These are phyloP conservation scores for Moricandia arvensis DNA, from an alignment of 345 rosid genomes.

Conservation along the genomic window DNA sequence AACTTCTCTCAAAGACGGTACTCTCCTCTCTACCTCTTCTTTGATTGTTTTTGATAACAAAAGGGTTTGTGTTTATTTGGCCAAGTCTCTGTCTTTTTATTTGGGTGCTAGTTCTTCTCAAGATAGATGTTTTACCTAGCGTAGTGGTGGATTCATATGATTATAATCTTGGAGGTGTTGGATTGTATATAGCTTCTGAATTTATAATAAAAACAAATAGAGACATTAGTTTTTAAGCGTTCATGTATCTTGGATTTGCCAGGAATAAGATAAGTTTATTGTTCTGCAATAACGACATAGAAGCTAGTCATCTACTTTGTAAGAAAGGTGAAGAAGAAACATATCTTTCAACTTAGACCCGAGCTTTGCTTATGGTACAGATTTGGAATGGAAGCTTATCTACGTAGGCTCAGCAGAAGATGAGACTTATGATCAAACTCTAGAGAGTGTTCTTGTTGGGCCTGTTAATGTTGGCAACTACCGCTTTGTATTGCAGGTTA, in stretches of 20 bases:
- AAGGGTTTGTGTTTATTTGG: too few species aligned
- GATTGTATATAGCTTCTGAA: background rate
- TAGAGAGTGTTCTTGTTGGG: constrained; percentile 92
- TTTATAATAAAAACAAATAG: background rate
- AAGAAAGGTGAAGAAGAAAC: background rate
- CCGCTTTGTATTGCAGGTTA: constrained; percentile 77
- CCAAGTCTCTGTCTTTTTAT: too few species aligned
- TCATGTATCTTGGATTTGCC: background rate
- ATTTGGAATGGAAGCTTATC: constrained; percentile 92
- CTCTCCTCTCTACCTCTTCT: background rate
- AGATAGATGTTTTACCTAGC: background rate
- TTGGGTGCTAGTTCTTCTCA: background rate
- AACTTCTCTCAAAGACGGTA: constrained; percentile 95
- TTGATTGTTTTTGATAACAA: too few species aligned
- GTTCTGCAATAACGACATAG: background rate
- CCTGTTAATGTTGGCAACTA: constrained; percentile 93
- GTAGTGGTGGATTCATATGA: background rate
- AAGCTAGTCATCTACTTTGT: background rate
- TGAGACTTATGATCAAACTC: constrained; percentile 76
- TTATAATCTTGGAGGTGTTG: background rate
- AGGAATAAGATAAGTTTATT: background rate
- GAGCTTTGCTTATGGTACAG: constrained; percentile 39
- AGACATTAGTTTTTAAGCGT: background rate
- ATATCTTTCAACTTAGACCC: background rate
- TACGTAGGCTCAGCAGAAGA: constrained; percentile 99